phyloP scores from a whole-genome alignment of 257 asterid species.

The Verbascum thapsus region DNA sequence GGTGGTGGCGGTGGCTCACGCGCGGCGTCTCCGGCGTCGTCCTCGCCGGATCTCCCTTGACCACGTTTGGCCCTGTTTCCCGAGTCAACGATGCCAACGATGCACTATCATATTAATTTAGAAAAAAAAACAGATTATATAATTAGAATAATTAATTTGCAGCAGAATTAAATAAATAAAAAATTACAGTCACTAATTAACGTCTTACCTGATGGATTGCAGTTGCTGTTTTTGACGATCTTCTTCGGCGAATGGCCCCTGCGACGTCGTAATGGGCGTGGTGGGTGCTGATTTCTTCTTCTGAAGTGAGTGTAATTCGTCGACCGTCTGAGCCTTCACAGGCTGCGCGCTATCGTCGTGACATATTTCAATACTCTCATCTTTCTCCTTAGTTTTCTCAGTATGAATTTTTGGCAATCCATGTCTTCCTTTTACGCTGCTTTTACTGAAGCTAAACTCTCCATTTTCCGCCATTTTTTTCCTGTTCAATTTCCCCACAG shows the following conservation, averaged over 20 bases:
- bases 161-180: no score
- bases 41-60: no score
- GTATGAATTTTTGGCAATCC: slow-evolving; percentile 74
- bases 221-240: slow-evolving; percentile 80
- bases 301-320: slow-evolving; percentile 89
- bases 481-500: no score
- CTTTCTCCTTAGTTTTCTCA: slow-evolving; percentile 45
- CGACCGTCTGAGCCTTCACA: slow-evolving; percentile 79
- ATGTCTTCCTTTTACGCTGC: slow-evolving; percentile 34
- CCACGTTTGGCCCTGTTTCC: no score
- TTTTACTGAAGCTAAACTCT: slow-evolving; percentile 42
- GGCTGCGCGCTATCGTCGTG: slow-evolving; percentile 78
- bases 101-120: no score
- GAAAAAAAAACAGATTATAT: no score
- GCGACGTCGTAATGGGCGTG: slow-evolving; percentile 62
- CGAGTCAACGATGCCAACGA: no score
- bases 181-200: no score
- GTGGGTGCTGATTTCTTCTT: slow-evolving; percentile 82
- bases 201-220: slow-evolving; percentile 86
- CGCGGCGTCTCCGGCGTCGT: slow-evolving; percentile 46
- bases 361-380: slow-evolving; percentile 49
- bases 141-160: no score
- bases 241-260: slow-evolving; percentile 57
- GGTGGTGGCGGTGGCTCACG: slow-evolving; percentile 17
- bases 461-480: slow-evolving; percentile 30